Evolutionary conservation across 768 basidiomycete species (phyloP).

Genomic region (Piloderma croceum): DNA sequence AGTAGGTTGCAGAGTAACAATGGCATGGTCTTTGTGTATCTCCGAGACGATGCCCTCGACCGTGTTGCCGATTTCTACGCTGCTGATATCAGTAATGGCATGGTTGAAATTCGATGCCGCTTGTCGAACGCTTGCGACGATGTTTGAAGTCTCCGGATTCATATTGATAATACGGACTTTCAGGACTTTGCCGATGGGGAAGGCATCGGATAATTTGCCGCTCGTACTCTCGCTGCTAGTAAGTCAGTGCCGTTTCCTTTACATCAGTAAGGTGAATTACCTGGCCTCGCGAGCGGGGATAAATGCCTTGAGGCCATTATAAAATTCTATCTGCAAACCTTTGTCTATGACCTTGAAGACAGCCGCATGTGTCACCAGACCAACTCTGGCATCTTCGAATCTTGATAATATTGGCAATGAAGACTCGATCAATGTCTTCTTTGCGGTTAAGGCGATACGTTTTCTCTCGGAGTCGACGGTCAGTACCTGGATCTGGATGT

Average conservation of each 20-base stretch:
- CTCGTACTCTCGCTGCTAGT: conserved; percentile 57
- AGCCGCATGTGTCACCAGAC: conserved; percentile 73
- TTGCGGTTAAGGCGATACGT: conserved; percentile 82
- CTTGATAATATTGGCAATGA: conserved; percentile 61
- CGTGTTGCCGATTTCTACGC: conserved; percentile 69
- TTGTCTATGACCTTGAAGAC: conserved; percentile 81
- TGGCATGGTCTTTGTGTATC: conserved; percentile 79
- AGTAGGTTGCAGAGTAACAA: conserved; percentile 67
- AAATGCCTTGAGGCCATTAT: conserved; percentile 78
- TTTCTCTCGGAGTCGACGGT: conserved; percentile 76
- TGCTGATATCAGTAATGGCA: conserved; percentile 56
- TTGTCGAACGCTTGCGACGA: conserved; percentile 85
- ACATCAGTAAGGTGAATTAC: conserved; percentile 36
- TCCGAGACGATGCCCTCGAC: conserved; percentile 69
- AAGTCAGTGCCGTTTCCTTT: no score
- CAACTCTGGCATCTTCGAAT: conserved; percentile 63
- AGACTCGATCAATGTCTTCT: conserved; percentile 84
- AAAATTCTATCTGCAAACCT: conserved; percentile 82
- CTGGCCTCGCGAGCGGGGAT: conserved; percentile 79
- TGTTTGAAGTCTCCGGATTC: conserved; percentile 51
- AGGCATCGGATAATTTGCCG: conserved; percentile 53
- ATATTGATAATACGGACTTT: conserved; percentile 74
- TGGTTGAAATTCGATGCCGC: conserved; percentile 49
- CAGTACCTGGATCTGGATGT: conserved; percentile 51
- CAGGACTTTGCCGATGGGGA: conserved; percentile 76